These are phyloP conservation scores for Diaporthe sp. DNA, from an alignment of 2,329 filamentous ascomycete species.

Conservation along the genomic window DNA sequence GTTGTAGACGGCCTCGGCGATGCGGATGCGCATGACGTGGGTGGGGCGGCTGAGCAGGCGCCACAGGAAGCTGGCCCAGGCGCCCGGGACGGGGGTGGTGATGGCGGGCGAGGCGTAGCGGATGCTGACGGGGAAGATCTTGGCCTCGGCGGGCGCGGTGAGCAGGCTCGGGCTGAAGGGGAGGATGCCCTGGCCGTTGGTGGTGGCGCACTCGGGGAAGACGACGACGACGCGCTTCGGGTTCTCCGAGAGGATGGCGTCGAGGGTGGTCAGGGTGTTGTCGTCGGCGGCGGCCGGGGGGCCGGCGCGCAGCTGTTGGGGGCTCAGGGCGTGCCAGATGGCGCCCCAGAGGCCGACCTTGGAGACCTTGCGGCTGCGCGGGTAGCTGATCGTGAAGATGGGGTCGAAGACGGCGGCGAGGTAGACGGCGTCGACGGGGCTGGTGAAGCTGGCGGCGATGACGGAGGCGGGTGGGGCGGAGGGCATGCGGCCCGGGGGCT, in stretches of 20 bases:
- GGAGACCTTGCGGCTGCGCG: conserved; percentile 79
- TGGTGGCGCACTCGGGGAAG: conserved; percentile 95
- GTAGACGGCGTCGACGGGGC: conserved; percentile 93
- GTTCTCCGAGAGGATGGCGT: conserved; percentile 74
- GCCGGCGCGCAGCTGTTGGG: conserved; percentile 59
- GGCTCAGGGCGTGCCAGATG: conserved; percentile 78
- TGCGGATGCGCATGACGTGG: conserved; percentile 90
- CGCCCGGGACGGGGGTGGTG: conserved; percentile 87
- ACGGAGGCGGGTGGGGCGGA: conserved; percentile 76
- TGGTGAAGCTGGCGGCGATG: conserved; percentile 92
- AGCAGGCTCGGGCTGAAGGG: conserved; percentile 85
- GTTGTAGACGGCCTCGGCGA: conserved; percentile 81
- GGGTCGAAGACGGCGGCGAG: conserved; percentile 97
- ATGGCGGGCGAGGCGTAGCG: conserved; percentile 91
- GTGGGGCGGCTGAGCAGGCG: conserved; percentile 86
- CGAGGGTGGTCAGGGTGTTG: conserved; percentile 70
- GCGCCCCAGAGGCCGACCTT: conserved; percentile 83
- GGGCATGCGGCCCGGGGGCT: conserved; percentile 81
- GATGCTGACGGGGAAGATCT: conserved; percentile 91
- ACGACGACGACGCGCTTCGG: conserved; percentile 84
- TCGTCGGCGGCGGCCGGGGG: conserved; percentile 59
- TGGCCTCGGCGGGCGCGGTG: conserved; percentile 74
- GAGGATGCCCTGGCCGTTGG: conserved; percentile 91
- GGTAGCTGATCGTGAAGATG: conserved; percentile 90
- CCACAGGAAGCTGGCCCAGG: conserved; percentile 84